Evolutionary conservation across 208 protist species (phyloP).

Genomic region (Trypanosoma conorhini): DNA sequence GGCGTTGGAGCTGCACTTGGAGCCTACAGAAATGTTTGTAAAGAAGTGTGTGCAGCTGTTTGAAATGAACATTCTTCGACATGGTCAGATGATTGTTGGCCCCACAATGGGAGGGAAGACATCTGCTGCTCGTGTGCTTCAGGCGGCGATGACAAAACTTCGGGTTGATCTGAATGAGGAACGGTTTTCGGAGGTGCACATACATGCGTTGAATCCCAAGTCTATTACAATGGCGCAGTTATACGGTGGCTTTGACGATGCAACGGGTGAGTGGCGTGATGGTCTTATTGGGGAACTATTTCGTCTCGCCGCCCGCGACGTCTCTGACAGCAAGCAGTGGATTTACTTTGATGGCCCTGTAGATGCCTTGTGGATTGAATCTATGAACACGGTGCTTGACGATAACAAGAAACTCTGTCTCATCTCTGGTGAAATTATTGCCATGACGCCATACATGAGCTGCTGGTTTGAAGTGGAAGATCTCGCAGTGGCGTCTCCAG

Average conservation of each 20-base stretch:
- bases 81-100: slow-evolving; percentile 98
- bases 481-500: slow-evolving; percentile 96
- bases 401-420: slow-evolving; percentile 97
- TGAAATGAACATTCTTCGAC: slow-evolving; percentile 97
- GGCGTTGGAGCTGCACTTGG: slow-evolving; percentile 75
- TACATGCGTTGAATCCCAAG: slow-evolving; percentile 96
- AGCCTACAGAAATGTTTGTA: slow-evolving; percentile 95
- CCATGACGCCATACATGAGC: slow-evolving; percentile 95
- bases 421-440: slow-evolving; percentile 95
- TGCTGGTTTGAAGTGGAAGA: slow-evolving; percentile 98
- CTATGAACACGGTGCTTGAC: slow-evolving; percentile 96
- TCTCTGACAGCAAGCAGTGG: slow-evolving; percentile 91
- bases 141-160: slow-evolving; percentile 87
- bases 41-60: slow-evolving; percentile 98
- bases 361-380: slow-evolving; percentile 96
- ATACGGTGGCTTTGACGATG: slow-evolving; percentile 96
- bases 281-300: slow-evolving; percentile 95
- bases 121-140: slow-evolving; percentile 75
- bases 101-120: slow-evolving; percentile 97
- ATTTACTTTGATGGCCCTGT: slow-evolving; percentile 97
- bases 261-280: slow-evolving; percentile 97
- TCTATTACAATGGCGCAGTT: slow-evolving; percentile 98
- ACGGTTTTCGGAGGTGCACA: slow-evolving; percentile 86
- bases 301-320: slow-evolving; percentile 87
- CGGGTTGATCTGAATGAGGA: slow-evolving; percentile 60